phyloP scores from a whole-genome alignment of 495 filamentous ascomycete species.

The Oleoguttula mirabilis region DNA sequence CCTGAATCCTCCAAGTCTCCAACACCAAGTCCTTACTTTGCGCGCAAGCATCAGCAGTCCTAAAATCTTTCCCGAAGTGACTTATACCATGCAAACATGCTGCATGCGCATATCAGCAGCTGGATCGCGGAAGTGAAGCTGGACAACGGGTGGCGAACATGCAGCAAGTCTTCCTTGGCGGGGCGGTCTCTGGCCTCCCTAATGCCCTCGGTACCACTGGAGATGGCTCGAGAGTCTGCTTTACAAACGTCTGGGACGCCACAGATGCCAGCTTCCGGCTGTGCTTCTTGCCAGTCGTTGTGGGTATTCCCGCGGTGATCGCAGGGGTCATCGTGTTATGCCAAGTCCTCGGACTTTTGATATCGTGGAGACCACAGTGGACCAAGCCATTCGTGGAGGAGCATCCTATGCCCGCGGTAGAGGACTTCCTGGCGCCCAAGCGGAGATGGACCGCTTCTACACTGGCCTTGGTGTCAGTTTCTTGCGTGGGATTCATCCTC shows the following conservation, averaged over 20 bases:
- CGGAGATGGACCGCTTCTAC: constrained; percentile 1
- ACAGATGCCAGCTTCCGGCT: constrained; percentile 15
- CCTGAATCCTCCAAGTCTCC: too few relatives aligned
- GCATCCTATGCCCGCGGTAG: background rate
- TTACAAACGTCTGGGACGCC: constrained; percentile 9
- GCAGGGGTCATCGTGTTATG: constrained; percentile 6
- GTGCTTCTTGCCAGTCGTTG: constrained; percentile 17
- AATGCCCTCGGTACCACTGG: background rate
- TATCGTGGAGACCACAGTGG: constrained; percentile 12
- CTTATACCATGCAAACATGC: too few relatives aligned
- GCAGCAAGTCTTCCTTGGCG: constrained; percentile 8
- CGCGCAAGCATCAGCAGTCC: too few relatives aligned
- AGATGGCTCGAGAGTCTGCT: constrained; percentile 3
- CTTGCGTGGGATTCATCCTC: constrained; percentile 6
- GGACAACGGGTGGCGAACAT: too few relatives aligned
- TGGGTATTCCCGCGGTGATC: constrained; percentile 8
- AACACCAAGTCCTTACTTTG: too few relatives aligned
- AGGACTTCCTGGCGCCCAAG: constrained; percentile 1
- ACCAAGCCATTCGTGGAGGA: constrained; percentile 19
- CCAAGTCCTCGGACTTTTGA: constrained; percentile 6
- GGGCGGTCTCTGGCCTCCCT: background rate
- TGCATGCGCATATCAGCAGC: too few relatives aligned
- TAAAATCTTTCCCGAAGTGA: too few relatives aligned
- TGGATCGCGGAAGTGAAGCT: too few relatives aligned
- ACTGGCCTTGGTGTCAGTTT: constrained; percentile 1